Base-by-base conservation (phyloP, 1,139 yeast genomes). In the Zygoascus meyerae region DNA sequence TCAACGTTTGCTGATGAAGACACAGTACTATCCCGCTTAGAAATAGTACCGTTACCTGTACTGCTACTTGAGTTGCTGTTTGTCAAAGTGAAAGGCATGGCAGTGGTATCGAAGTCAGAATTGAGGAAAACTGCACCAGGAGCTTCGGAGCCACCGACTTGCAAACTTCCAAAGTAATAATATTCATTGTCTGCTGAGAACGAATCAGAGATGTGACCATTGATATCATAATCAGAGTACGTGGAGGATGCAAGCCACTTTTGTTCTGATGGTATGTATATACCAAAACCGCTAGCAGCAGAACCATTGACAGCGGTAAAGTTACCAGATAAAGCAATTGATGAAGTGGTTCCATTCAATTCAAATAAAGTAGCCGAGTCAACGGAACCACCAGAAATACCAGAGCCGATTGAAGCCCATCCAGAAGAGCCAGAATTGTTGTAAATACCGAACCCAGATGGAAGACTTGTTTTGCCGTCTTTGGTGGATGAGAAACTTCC, bases 41-140 rank as follows among this genome's bases (percentile, higher is more conserved):
- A 45, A 5, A 54, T 42, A 2, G 52, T 40, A 1, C 59, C 39
- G 12, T 42, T 28, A 9, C 51, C 48, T 16, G 37, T 31, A 21
- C n/a, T 30, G 26, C 26, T 21, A 16, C 36, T 62, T 47, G 61
- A 50, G 11, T 17, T 26, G 14, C 55, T 46, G 4, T 61, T 47
- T 14, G 67, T 68, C 67, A 77, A 43, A 63, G 64, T n/a, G 63
- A 64, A 42, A 2, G 65, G 61, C 53, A 59, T 51, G 1, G 64
- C 54, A 11, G 51, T 32, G 30, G 54, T 53, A 39, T 49, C 59
- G 49, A 55, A 57, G 29, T 53, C 56, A 42, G 55, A 49, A 36
- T 55, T 52, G 32, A 60, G 42, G 37, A 48, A 52, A 1, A 58
- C 57, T 7, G 63, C 63, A 5, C 66, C 61, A 10, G 61, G 55